phyloP scores from a whole-genome alignment of 192 early-diverging fungal genomes.

The Coemansia sp. region DNA sequence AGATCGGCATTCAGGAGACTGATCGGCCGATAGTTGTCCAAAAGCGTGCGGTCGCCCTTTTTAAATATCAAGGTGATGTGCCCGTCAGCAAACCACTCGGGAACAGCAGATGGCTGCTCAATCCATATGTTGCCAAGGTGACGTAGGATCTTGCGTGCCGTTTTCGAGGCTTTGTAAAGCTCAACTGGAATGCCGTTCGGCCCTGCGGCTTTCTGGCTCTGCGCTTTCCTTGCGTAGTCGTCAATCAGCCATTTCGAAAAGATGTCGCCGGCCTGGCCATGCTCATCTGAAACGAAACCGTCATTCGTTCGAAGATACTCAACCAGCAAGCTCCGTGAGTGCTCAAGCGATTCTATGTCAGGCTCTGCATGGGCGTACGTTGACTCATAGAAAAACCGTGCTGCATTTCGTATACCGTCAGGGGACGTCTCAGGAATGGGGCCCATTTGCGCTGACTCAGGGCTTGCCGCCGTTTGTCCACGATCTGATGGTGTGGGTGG shows the following conservation, averaged over 20 bases:
- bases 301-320: too few species aligned
- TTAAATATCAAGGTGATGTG: slow-evolving; percentile 4
- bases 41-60: background rate
- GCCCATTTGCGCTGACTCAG: too few species aligned
- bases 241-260: background rate
- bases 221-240: background rate
- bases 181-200: background rate
- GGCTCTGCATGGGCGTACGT: too few species aligned
- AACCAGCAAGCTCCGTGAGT: too few species aligned
- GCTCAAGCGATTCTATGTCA: too few species aligned
- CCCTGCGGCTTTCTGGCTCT: background rate
- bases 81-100: slow-evolving; percentile 5
- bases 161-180: background rate
- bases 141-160: background rate
- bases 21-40: background rate
- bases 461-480: too few species aligned
- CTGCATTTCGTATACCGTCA: too few species aligned
- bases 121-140: slow-evolving; percentile 11
- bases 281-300: too few species aligned
- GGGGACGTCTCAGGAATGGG: too few species aligned
- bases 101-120: background rate
- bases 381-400: too few species aligned
- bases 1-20: background rate
- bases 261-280: too few species aligned
- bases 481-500: too few species aligned